Percentiles rank a stretch among this genome's conserved stretches.
phyloP scores from a whole-genome alignment of 345 rosid genomes.

The Euphorbia pulcherrima region DNA sequence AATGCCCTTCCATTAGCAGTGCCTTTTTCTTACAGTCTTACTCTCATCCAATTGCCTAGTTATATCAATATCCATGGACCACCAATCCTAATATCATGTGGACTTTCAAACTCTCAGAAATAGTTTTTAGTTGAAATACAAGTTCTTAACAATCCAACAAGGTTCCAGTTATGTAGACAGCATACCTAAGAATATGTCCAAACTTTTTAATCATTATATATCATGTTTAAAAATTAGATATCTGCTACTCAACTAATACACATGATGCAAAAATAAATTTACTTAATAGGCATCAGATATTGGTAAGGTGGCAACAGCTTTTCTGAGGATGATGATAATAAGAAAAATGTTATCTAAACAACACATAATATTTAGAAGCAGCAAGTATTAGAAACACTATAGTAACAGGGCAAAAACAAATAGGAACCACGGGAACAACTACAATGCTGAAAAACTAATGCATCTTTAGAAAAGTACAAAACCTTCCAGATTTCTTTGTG shows the following conservation, averaged over 20 bases:
- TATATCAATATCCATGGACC: not conserved
- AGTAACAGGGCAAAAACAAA: not conserved
- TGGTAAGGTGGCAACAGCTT: not conserved
- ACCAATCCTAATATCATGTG: not conserved
- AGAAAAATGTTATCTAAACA: not conserved
- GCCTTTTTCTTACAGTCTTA: not conserved
- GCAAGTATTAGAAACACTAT: not conserved
- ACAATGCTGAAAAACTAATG: not conserved
- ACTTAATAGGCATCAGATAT: not conserved
- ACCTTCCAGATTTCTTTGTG: conserved; percentile 98
- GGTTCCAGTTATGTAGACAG: not conserved
- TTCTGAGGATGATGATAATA: not conserved
- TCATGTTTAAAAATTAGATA: not conserved
- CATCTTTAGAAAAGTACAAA: conserved; percentile 10
- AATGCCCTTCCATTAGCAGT: not conserved
- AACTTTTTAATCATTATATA: not conserved
- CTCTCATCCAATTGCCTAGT: not conserved
- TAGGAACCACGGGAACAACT: not conserved
- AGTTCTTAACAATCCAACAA: not conserved
- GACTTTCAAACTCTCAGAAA: conserved; percentile 7
- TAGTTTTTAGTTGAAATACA: not conserved
- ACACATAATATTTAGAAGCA: not conserved
- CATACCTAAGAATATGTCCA: not conserved
- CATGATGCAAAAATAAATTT: not conserved
- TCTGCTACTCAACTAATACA: not conserved